phyloP scores from a whole-genome alignment of 345 rosid genomes.

The Mercurialis annua region DNA sequence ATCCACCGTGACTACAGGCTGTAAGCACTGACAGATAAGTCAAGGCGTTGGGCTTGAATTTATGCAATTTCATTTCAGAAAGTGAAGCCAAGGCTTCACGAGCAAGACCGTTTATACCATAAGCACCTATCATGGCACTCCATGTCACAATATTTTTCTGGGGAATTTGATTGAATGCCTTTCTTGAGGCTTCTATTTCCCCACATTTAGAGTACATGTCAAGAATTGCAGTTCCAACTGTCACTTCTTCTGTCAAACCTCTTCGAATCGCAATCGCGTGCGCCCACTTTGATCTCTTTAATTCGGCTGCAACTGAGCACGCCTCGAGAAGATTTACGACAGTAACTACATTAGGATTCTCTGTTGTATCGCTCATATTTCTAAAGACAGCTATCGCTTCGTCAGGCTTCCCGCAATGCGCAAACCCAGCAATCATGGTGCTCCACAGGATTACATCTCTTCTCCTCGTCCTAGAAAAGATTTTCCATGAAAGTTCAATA shows the following conservation, averaged over 20 bases:
- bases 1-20: slow-evolving; percentile 74
- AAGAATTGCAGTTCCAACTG: slow-evolving; percentile 57
- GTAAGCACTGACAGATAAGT: slow-evolving; percentile 60
- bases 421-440: slow-evolving; percentile 58
- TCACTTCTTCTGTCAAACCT: slow-evolving; percentile 46
- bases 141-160: slow-evolving; percentile 49
- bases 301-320: slow-evolving; percentile 54
- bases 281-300: slow-evolving; percentile 56
- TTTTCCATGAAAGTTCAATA: slow-evolving; percentile 39
- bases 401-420: slow-evolving; percentile 45
- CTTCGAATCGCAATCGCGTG: slow-evolving; percentile 66
- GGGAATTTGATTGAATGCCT: slow-evolving; percentile 45
- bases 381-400: slow-evolving; percentile 51
- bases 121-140: slow-evolving; percentile 73
- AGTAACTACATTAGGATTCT: slow-evolving; percentile 42
- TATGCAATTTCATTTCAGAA: slow-evolving; percentile 47
- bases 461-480: slow-evolving; percentile 32
- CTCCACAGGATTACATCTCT: slow-evolving; percentile 67
- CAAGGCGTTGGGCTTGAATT: slow-evolving; percentile 47
- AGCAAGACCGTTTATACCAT: slow-evolving; percentile 60
- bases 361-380: slow-evolving; percentile 40
- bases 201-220: slow-evolving; percentile 74
- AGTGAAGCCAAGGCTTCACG: slow-evolving; percentile 48
- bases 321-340: slow-evolving; percentile 55
- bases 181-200: slow-evolving; percentile 43